phyloP scores from a whole-genome alignment of 2,329 filamentous ascomycete genomes.

The Sporothrix pallida region DNA sequence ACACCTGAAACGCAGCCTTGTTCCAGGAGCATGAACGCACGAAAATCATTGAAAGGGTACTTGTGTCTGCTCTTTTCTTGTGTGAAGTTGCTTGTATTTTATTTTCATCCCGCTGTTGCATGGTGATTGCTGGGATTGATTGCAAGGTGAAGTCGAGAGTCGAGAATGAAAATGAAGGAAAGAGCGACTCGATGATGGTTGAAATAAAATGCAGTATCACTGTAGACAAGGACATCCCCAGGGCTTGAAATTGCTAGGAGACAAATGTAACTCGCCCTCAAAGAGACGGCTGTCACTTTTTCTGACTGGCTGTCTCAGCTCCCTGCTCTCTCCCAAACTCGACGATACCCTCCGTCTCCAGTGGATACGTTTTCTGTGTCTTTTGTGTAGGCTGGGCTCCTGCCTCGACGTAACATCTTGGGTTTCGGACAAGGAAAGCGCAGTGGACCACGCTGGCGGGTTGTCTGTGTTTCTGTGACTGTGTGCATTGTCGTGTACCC shows the following conservation, averaged over 20 bases:
- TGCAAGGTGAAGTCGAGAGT: background rate
- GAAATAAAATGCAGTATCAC: background rate
- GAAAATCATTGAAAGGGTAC: slow-evolving; percentile 13
- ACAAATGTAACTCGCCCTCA: background rate
- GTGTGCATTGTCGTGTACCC: background rate
- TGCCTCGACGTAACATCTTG: slow-evolving; percentile 31
- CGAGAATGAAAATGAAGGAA: background rate
- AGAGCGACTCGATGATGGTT: background rate
- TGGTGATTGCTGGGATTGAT: background rate
- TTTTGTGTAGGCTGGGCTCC: background rate
- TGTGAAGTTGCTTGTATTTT: background rate
- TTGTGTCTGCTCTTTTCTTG: background rate
- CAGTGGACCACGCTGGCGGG: slow-evolving; percentile 18
- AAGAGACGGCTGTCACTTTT: background rate
- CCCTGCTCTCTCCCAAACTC: slow-evolving; percentile 28
- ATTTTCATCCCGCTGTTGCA: background rate
- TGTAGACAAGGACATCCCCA: slow-evolving; percentile 9
- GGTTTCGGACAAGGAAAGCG: slow-evolving; percentile 30
- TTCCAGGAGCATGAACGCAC: slow-evolving; percentile 32
- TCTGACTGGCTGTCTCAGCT: slow-evolving; percentile 17
- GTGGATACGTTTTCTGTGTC: background rate
- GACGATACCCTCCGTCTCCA: slow-evolving; percentile 10
- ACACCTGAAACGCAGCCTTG: slow-evolving; percentile 53
- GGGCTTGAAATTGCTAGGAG: slow-evolving; percentile 21
- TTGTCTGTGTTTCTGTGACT: slow-evolving; percentile 17